Evolutionary conservation across 2,329 filamentous ascomycete species (phyloP).

Genomic region (Teratosphaeriaceae sp.): DNA sequence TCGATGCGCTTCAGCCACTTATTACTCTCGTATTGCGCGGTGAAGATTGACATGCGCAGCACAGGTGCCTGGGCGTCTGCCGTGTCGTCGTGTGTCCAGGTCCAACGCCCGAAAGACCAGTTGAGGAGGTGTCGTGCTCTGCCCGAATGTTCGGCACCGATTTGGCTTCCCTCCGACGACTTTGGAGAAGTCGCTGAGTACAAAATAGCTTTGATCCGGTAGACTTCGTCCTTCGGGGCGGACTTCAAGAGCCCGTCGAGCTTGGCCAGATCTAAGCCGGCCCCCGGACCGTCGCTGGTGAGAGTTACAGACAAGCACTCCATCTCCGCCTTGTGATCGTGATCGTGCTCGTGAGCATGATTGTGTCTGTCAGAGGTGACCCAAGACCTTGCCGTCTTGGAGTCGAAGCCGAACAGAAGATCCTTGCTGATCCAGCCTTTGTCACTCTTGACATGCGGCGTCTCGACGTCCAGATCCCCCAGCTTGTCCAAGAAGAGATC

Average conservation of each 20-base stretch:
- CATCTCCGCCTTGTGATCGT: slow-evolving; percentile 76
- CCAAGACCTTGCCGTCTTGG: slow-evolving; percentile 58
- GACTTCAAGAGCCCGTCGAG: slow-evolving; percentile 61
- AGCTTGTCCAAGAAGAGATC: slow-evolving; percentile 73
- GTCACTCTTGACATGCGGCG: slow-evolving; percentile 72
- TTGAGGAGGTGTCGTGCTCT: slow-evolving; percentile 76
- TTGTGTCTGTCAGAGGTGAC: slow-evolving; percentile 34
- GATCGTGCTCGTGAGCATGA: slow-evolving; percentile 45
- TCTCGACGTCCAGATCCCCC: slow-evolving; percentile 72
- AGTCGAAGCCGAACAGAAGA: slow-evolving; percentile 81
- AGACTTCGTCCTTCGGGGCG: slow-evolving; percentile 88
- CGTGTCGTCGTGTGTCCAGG: slow-evolving; percentile 59
- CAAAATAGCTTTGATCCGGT: slow-evolving; percentile 78
- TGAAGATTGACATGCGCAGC: slow-evolving; percentile 68
- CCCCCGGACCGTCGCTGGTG: slow-evolving; percentile 26
- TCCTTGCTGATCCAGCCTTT: slow-evolving; percentile 71
- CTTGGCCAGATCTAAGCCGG: slow-evolving; percentile 52
- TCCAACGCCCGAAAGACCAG: slow-evolving; percentile 97
- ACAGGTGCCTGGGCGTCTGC: slow-evolving; percentile 30
- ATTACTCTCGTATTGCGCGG: slow-evolving; percentile 64
- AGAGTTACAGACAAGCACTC: slow-evolving; percentile 84
- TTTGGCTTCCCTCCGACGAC: slow-evolving; percentile 30
- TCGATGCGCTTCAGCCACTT: slow-evolving; percentile 74
- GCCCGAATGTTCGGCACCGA: slow-evolving; percentile 28
- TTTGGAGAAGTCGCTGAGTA: slow-evolving; percentile 39